Evolutionary conservation across 495 filamentous ascomycete species (phyloP), one percentile per base, ranked within the genome.

Genomic region (Hypoxylon lienhwacheense): DNA sequence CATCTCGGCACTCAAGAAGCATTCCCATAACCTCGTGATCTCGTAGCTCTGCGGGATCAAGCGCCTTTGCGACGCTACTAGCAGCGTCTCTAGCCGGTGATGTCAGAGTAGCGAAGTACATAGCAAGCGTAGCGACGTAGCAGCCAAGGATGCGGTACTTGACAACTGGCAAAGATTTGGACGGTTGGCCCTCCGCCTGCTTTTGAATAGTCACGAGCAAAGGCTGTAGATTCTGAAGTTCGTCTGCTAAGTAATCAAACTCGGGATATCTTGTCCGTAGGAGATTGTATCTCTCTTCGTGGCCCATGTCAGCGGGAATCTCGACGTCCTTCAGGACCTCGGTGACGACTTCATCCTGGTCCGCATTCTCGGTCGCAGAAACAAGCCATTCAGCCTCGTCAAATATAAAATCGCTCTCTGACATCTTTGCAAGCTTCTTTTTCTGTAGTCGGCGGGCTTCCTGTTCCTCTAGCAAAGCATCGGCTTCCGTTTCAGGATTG

Each of bases 61-160:
- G 49, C 3, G 87, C 73, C 68, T 85, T 76, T 10, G 81, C 69
- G n/a, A 72, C 37, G 7, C 72, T 69, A 11, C 76, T 72, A 28
- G 75, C 73, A 7, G 39, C 54, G 11, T 80, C 77, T 37, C 82
- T 72, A 10, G 86, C 77, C 1, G 85, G 79, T 1, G 89, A 95
- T 19, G 89, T 86, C 20, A 97, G 73, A 31, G 97, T 78, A 47
- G 90, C 88, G 67, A 98, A 96, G 68, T 97, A 98, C 84, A 96
- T 90, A 48, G 86, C 84, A 62, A 97, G 75, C 0, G 89, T 77
- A 26, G 86, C 91, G 12, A 97, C 73, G 67, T 97, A 96, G 35
- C 90, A 84, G 21, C 85, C 85, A 19, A 95, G 69, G 17, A 91
- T 83, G 55, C 85, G 84, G 55, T 83, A 73, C 64, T 93, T 90